Percentiles rank a stretch among this genome's conserved stretches.
These are phyloP conservation scores for Fusarium oxysporum DNA, from an alignment of 2,329 filamentous ascomycete genomes.

Conservation along the genomic window DNA sequence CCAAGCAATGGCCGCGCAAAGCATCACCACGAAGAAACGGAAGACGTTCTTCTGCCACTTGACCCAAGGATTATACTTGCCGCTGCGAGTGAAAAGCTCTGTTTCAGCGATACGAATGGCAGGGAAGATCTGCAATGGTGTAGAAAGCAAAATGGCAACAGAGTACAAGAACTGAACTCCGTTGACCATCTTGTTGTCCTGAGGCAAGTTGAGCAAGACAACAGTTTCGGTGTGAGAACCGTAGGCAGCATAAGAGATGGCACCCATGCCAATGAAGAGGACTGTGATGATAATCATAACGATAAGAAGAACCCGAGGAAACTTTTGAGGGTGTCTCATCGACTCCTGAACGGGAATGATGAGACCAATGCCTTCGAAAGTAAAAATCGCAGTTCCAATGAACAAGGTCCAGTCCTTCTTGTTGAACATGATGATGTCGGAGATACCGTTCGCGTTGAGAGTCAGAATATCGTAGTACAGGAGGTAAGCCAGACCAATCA, in stretches of 20 bases:
- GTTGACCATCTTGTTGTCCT: conserved; percentile 95
- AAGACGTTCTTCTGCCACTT: conserved; percentile 99
- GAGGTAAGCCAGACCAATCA: conserved; percentile 90
- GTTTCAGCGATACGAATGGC: conserved; percentile 97
- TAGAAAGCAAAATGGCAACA: conserved; percentile 95
- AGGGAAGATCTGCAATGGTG: conserved; percentile 95
- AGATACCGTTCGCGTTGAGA: conserved; percentile 78
- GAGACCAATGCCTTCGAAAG: conserved; percentile 96
- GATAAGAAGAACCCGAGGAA: conserved; percentile 85
- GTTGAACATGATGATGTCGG: conserved; percentile 94
- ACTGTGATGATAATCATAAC: conserved; percentile 97
- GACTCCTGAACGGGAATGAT: conserved; percentile 99
- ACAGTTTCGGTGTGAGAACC: conserved; percentile 96
- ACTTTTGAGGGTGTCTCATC: conserved; percentile 91
- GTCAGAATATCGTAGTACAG: conserved; percentile 96
- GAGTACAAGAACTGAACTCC: conserved; percentile 97
- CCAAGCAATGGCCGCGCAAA: conserved; percentile 91
- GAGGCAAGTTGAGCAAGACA: conserved; percentile 93
- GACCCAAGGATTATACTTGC: conserved; percentile 98
- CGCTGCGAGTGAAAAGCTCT: conserved; percentile 90
- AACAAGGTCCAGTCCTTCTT: conserved; percentile 93
- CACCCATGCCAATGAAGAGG: conserved; percentile 90
- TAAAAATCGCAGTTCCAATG: conserved; percentile 98
- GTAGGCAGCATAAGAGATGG: conserved; percentile 94
- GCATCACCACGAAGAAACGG: conserved; percentile 89